Evolutionary conservation across 1,284 basidiomycete genomes (phyloP).

Genomic region (Pseudozyma hubeiensis): DNA sequence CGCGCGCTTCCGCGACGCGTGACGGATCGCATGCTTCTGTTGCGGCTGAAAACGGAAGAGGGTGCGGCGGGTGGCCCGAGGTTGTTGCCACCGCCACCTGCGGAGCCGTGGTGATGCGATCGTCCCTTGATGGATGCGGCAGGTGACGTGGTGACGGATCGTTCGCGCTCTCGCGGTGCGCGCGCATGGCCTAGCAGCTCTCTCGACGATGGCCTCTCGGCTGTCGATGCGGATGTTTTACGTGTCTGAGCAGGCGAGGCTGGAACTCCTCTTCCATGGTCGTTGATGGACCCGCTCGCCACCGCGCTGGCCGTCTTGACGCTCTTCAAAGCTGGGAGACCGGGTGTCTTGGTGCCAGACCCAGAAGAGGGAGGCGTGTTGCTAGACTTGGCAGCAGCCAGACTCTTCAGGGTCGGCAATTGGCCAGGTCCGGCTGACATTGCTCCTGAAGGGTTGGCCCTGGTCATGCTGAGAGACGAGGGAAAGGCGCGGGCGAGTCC

Average conservation of each 20-base stretch:
- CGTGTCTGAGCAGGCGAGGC: slow-evolving; percentile 10
- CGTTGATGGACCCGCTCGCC: slow-evolving; percentile 47
- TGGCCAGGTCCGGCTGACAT: slow-evolving; percentile 36
- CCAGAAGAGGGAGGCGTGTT: not conserved
- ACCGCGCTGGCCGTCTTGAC: slow-evolving; percentile 39
- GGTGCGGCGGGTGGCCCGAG: slow-evolving; percentile 45
- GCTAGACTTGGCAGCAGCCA: slow-evolving; percentile 15
- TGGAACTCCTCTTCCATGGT: slow-evolving; percentile 53
- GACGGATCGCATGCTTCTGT: slow-evolving; percentile 32
- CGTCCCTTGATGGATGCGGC: slow-evolving; percentile 36
- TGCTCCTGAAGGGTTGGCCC: slow-evolving; percentile 20
- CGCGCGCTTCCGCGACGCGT: slow-evolving; percentile 20
- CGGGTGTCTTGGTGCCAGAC: slow-evolving; percentile 31
- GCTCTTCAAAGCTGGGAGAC: slow-evolving; percentile 8
- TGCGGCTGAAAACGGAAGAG: slow-evolving; percentile 48
- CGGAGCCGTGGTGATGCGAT: slow-evolving; percentile 11
- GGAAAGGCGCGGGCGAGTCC: slow-evolving; percentile 36
- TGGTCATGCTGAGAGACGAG: slow-evolving; percentile 53
- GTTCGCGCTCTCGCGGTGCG: slow-evolving; percentile 18
- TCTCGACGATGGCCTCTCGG: slow-evolving; percentile 39
- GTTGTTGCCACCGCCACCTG: slow-evolving; percentile 4
- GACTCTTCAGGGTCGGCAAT: slow-evolving; percentile 35
- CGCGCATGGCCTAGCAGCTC: slow-evolving; percentile 43
- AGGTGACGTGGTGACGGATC: slow-evolving; percentile 32
- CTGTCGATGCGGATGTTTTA: slow-evolving; percentile 12